Conservation (phyloP, 495 filamentous ascomycete species). For the Cercophora scortea region DNA sequence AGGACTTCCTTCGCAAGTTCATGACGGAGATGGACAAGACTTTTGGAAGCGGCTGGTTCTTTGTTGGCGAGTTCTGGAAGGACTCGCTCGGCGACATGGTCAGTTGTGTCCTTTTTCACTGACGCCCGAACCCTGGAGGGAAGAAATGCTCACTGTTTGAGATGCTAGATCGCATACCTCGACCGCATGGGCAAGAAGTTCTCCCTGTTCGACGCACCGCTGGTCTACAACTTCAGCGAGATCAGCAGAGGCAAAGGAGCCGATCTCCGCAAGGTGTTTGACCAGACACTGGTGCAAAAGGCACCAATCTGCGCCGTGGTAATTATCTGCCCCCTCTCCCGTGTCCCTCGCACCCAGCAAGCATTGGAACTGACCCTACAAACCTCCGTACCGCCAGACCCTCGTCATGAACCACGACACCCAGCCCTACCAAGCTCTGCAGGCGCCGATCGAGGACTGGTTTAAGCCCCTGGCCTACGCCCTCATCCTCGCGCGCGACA, state of each 20-base stretch:
- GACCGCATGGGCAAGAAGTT: constrained; percentile 49
- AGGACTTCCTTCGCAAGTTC: constrained; percentile 54
- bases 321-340: constrained; percentile 14
- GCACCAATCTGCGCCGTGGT: constrained; percentile 55
- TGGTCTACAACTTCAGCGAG: constrained; percentile 56
- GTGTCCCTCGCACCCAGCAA: background rate
- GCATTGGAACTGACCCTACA: background rate
- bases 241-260: constrained; percentile 42
- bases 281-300: constrained; percentile 49
- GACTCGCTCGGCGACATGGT: constrained; percentile 45
- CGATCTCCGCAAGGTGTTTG: constrained; percentile 56
- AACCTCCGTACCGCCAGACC: constrained; percentile 16
- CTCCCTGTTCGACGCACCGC: constrained; percentile 57
- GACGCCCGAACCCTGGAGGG: too few relatives aligned
- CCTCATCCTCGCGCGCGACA: constrained; percentile 56
- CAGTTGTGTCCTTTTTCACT: background rate
- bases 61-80: constrained; percentile 67
- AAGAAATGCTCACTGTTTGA: too few relatives aligned
- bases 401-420: constrained; percentile 51
- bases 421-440: constrained; percentile 53
- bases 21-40: constrained; percentile 44
- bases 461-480: constrained; percentile 56
- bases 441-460: constrained; percentile 43
- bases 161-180: constrained; percentile 38
- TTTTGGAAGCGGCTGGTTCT: constrained; percentile 49